Evolutionary conservation across 768 basidiomycete species (phyloP).

Genomic region (Leccinum ochraceum): DNA sequence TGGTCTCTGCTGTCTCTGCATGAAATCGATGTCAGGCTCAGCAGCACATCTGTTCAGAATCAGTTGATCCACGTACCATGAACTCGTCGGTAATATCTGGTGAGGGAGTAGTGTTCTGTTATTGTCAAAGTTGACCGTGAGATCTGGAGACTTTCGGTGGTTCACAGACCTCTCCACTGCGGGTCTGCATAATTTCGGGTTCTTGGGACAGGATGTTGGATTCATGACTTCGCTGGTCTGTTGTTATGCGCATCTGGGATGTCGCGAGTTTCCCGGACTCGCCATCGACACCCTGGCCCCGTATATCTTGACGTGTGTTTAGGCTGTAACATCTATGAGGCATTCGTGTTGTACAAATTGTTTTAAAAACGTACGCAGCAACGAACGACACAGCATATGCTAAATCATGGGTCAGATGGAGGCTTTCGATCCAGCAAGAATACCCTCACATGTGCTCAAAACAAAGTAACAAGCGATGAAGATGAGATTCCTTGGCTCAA

Average conservation of each 20-base stretch:
- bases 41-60: neutral
- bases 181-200: neutral
- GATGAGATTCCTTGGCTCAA: conserved; percentile 54
- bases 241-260: conserved; percentile 26
- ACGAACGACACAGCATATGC: conserved; percentile 69
- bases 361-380: conserved; percentile 51
- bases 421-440: neutral
- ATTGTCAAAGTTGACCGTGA: neutral
- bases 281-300: conserved; percentile 57
- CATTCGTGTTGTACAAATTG: neutral
- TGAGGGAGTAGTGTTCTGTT: neutral
- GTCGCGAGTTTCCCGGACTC: conserved; percentile 27
- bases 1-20: conserved; percentile 4
- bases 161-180: conserved; percentile 11
- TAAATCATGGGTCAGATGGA: conserved; percentile 22
- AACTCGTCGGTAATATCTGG: neutral
- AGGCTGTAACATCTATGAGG: conserved; percentile 40
- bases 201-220: conserved; percentile 8
- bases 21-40: neutral
- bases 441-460: conserved; percentile 58
- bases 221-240: neutral
- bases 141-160: no score
- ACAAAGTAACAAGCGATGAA: conserved; percentile 65
- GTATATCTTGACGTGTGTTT: conserved; percentile 57
- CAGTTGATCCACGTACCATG: conserved; percentile 5